Conservation (phyloP, 78 protist genomes). For the Dictyostelium capitatum region DNA sequence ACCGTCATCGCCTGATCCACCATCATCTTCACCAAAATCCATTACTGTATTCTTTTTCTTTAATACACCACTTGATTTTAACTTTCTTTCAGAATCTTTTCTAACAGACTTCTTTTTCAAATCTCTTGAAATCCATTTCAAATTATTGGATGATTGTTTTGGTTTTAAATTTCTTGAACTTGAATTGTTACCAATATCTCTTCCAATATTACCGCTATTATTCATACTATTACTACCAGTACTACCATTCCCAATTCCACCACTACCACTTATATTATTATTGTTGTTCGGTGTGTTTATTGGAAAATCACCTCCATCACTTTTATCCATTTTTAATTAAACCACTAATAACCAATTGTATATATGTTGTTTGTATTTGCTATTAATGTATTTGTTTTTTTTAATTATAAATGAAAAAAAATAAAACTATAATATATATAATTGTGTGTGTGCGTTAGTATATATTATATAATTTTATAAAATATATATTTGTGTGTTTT, state of each 20-base stretch:
- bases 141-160: constrained; percentile 39
- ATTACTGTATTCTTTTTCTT: constrained; percentile 58
- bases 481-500: too few species aligned
- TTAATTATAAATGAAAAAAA: too few species aligned
- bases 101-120: constrained; percentile 41
- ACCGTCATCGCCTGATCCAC: constrained; percentile 6
- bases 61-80: constrained; percentile 51
- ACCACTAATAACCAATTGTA: too few species aligned
- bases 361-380: too few species aligned
- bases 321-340: constrained; percentile 31
- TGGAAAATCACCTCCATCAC: constrained; percentile 61
- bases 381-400: too few species aligned
- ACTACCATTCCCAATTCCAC: not conserved
- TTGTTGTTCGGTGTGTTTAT: constrained; percentile 29
- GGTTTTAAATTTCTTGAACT: constrained; percentile 21
- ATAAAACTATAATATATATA: too few species aligned
- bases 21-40: constrained; percentile 59
- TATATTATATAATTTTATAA: too few species aligned
- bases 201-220: not conserved
- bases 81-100: constrained; percentile 55
- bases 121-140: constrained; percentile 26
- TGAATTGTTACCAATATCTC: constrained; percentile 8
- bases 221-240: not conserved
- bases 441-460: too few species aligned
- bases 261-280: not conserved